Evolutionary conservation across 768 basidiomycete species (phyloP).

Genomic region (Auriculariales sp.): DNA sequence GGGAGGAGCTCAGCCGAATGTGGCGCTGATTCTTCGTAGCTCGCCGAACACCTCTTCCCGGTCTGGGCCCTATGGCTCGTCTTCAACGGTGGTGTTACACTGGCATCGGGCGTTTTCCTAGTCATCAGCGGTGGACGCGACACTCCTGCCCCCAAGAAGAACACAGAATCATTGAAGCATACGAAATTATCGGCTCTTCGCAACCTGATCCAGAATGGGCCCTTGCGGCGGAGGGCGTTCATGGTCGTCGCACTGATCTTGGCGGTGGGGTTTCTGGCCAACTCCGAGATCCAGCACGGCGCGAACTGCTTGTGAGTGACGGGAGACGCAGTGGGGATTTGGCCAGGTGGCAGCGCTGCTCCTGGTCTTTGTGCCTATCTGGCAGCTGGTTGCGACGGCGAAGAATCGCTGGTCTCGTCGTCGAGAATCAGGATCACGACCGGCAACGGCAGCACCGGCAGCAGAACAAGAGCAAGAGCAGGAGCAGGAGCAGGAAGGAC

Average conservation of each 20-base stretch:
- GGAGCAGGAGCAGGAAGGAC: too few relatives aligned
- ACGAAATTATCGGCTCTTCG: not conserved
- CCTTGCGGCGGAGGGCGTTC: not conserved
- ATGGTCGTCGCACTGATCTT: not conserved
- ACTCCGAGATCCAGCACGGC: not conserved
- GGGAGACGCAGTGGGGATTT: not conserved
- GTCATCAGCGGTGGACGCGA: slow-evolving; percentile 5
- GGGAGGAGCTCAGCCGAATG: too few relatives aligned
- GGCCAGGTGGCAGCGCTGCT: not conserved
- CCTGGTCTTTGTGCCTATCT: not conserved
- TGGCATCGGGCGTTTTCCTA: slow-evolving; percentile 3
- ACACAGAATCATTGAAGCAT: not conserved
- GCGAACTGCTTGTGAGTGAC: not conserved
- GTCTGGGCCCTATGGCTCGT: slow-evolving; percentile 6
- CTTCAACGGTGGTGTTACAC: slow-evolving; percentile 4
- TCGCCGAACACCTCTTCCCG: slow-evolving; percentile 3
- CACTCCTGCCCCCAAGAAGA: slow-evolving; percentile 10
- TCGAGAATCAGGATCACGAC: slow-evolving; percentile 17
- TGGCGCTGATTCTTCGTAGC: not conserved
- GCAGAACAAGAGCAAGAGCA: too few relatives aligned
- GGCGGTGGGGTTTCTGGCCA: not conserved
- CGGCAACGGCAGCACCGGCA: too few relatives aligned
- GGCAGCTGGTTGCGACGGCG: not conserved
- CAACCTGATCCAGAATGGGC: not conserved
- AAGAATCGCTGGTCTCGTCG: slow-evolving; percentile 6